Evolutionary conservation across 2,329 filamentous ascomycete species (phyloP).

Genomic region (Hymenoscyphus fraxineus): DNA sequence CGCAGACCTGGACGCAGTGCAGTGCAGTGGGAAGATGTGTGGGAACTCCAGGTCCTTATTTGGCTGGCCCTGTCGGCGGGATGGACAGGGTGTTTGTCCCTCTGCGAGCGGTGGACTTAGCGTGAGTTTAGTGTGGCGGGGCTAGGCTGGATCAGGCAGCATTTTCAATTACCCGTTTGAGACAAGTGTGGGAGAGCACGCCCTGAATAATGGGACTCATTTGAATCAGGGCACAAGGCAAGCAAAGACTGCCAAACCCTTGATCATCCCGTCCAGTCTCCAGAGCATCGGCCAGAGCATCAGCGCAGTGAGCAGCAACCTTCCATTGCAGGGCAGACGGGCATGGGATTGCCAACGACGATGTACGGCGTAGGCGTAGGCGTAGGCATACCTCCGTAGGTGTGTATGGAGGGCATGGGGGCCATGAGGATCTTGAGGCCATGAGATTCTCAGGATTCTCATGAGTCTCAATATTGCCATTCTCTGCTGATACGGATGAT

Average conservation of each 20-base stretch:
- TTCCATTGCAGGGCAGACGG: too few species aligned
- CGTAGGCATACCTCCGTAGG: too few species aligned
- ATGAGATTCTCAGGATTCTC: neutral
- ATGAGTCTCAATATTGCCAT: neutral
- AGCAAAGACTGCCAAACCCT: neutral
- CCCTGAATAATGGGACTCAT: neutral
- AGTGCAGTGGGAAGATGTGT: neutral
- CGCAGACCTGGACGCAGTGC: neutral
- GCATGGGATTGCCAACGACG: too few species aligned
- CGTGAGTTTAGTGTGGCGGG: neutral
- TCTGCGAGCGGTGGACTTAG: constrained; percentile 1
- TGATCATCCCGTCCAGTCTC: neutral
- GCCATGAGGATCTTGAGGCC: neutral
- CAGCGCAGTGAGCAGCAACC: too few species aligned
- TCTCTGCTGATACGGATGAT: too few species aligned
- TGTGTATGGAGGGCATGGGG: neutral
- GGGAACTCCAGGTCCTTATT: constrained; percentile 4
- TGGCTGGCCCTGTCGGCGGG: neutral
- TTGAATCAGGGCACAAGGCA: neutral
- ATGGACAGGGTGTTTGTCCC: neutral
- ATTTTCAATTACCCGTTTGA: neutral
- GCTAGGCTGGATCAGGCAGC: neutral
- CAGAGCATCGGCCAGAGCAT: neutral
- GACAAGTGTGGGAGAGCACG: neutral
- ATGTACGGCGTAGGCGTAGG: too few species aligned